Evolutionary conservation across 2,329 filamentous ascomycete genomes (phyloP).

Genomic region (Ascosphaera aggregata): DNA sequence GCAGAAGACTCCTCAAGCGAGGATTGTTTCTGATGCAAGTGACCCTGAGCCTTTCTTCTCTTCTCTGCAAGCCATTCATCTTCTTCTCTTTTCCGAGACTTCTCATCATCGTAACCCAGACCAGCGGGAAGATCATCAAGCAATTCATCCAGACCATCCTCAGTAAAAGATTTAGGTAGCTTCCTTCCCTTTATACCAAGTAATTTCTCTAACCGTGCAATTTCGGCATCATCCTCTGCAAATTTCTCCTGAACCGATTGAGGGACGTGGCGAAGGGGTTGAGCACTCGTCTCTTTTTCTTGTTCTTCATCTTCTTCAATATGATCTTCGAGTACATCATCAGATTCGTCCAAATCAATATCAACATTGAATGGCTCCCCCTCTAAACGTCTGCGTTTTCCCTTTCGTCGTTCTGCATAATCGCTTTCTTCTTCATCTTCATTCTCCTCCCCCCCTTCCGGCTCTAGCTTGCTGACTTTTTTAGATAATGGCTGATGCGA

Average conservation of each 20-base stretch:
- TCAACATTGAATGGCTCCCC: slow-evolving; percentile 9
- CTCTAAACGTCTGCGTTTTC: slow-evolving; percentile 9
- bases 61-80: slow-evolving; percentile 36
- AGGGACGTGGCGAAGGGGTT: slow-evolving; percentile 9
- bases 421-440: slow-evolving; percentile 7
- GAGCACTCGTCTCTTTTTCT: slow-evolving; percentile 6
- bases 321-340: slow-evolving; percentile 5
- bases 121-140: slow-evolving; percentile 40
- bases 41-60: slow-evolving; percentile 26
- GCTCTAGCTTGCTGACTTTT: slow-evolving; percentile 1
- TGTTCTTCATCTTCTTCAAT: slow-evolving; percentile 14
- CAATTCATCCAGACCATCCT: slow-evolving; percentile 64
- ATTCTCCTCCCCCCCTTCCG: slow-evolving; percentile 11
- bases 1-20: slow-evolving; percentile 4
- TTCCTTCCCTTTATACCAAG: slow-evolving; percentile 51
- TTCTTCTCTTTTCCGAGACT: slow-evolving; percentile 38
- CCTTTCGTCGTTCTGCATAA: slow-evolving; percentile 5
- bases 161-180: slow-evolving; percentile 46
- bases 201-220: slow-evolving; percentile 67
- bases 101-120: slow-evolving; percentile 22
- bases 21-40: background rate
- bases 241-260: slow-evolving; percentile 36
- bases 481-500: background rate
- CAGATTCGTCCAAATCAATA: slow-evolving; percentile 4
- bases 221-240: slow-evolving; percentile 67